Percentiles rank a stretch among this genome's conserved stretches.
phyloP scores from a whole-genome alignment of 2,329 filamentous ascomycete genomes.

The Verticillium longisporum region DNA sequence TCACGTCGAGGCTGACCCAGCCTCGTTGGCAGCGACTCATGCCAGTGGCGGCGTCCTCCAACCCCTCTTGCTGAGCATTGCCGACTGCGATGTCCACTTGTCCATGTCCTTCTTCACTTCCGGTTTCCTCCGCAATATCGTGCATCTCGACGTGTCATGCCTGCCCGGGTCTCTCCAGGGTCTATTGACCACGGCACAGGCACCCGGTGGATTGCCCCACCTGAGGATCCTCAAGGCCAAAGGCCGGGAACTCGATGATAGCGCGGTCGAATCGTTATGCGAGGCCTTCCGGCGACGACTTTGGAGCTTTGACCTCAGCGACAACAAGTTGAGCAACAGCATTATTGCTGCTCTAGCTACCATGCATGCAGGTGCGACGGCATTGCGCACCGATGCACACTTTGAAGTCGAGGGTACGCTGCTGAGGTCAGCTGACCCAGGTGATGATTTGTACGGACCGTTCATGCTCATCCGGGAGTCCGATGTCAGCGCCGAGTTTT shows the following conservation, averaged over 20 bases:
- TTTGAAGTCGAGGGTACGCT: slow-evolving; percentile 40
- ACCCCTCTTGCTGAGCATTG: slow-evolving; percentile 38
- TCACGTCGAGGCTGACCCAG: slow-evolving; percentile 36
- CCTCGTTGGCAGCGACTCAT: slow-evolving; percentile 20
- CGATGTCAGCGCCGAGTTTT: slow-evolving; percentile 32
- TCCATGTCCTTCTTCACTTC: slow-evolving; percentile 31
- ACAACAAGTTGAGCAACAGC: slow-evolving; percentile 45
- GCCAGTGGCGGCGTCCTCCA: slow-evolving; percentile 6
- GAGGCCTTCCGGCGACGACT: slow-evolving; percentile 28
- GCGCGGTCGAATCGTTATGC: slow-evolving; percentile 24
- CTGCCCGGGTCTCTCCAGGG: slow-evolving; percentile 36
- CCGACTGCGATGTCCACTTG: slow-evolving; percentile 30
- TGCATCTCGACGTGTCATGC: slow-evolving; percentile 47
- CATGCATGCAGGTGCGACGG: neutral
- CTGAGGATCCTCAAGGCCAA: slow-evolving; percentile 46
- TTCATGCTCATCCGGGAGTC: slow-evolving; percentile 43
- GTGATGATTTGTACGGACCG: slow-evolving; percentile 27
- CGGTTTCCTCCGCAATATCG: slow-evolving; percentile 28
- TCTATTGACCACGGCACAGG: slow-evolving; percentile 24
- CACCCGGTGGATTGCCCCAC: slow-evolving; percentile 28
- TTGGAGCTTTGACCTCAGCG: slow-evolving; percentile 50
- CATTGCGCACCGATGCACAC: slow-evolving; percentile 27
- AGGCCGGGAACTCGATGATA: slow-evolving; percentile 38
- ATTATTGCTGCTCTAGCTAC: slow-evolving; percentile 21
- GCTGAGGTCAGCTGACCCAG: slow-evolving; percentile 13